A percentile compares a stretch with the other conserved stretches of the same genome.
Conservation (phyloP, 257 asterid species). For the Schizonepeta tenuifolia region DNA sequence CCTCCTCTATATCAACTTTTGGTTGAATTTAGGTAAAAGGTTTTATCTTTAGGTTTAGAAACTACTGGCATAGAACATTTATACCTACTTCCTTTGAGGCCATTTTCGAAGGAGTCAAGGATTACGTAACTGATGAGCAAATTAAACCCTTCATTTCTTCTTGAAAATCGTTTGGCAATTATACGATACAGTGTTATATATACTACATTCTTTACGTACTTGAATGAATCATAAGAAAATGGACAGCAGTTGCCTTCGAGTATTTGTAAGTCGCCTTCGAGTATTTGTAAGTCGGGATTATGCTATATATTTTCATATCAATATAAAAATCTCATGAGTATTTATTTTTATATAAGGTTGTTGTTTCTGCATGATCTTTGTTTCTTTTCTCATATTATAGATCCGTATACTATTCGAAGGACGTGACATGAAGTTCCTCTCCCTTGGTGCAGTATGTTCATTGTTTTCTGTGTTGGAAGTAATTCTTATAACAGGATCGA, state of each 20-base stretch:
- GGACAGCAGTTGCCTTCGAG: neutral
- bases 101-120: neutral
- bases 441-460: neutral
- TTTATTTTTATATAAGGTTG: neutral
- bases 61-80: neutral
- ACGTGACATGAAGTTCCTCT: neutral
- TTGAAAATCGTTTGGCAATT: neutral
- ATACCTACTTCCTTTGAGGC: neutral
- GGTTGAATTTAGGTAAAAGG: constrained; percentile 14
- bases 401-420: neutral
- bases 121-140: neutral
- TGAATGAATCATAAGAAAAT: constrained; percentile 9
- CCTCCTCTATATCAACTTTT: constrained; percentile 10
- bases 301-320: constrained; percentile 6
- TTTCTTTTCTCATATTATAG: neutral
- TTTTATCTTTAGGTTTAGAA: constrained; percentile 4
- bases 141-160: neutral
- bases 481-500: too few species aligned
- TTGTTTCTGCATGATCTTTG: neutral
- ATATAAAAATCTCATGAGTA: neutral
- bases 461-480: too few species aligned
- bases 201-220: neutral
- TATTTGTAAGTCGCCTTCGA: neutral
- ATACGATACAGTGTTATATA: neutral
- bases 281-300: neutral